Conservation (phyloP, 352 stramenopile species). For the Pythium pyrilobum region DNA sequence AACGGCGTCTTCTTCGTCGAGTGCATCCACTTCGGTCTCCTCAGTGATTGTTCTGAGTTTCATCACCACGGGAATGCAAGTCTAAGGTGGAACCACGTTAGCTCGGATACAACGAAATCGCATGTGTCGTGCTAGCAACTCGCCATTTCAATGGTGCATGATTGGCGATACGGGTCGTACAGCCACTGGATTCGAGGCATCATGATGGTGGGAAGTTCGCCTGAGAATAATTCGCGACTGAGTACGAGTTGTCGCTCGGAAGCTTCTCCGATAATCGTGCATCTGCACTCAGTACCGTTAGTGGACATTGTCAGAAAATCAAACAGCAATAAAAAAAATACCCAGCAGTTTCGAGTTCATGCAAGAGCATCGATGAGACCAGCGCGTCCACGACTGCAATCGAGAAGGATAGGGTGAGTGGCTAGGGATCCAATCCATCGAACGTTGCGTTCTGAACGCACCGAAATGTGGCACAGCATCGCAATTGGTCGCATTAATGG, state of each 20-base stretch:
- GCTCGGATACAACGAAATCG: neutral
- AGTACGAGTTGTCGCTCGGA: constrained; percentile 20
- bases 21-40: neutral
- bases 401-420: too few species aligned
- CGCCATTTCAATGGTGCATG: constrained; percentile 13
- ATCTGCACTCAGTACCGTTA: constrained; percentile 1
- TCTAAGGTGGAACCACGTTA: constrained; percentile 3
- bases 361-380: constrained; percentile 17
- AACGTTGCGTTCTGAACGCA: neutral
- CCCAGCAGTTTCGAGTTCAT: constrained; percentile 21
- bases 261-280: constrained; percentile 13
- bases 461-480: constrained; percentile 13
- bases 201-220: constrained; percentile 14
- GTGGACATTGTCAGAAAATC: neutral
- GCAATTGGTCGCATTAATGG: constrained; percentile 6
- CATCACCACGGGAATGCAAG: constrained; percentile 30
- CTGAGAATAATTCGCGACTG: constrained; percentile 4
- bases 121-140: too few species aligned
- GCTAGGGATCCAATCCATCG: too few species aligned
- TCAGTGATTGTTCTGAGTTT: constrained; percentile 27
- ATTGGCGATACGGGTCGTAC: constrained; percentile 9
- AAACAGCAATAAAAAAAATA: constrained; percentile 2
- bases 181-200: constrained; percentile 19
- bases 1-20: neutral
- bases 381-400: constrained; percentile 22